phyloP scores from a whole-genome alignment of 1,284 basidiomycete genomes.

The Gomphus sp. region DNA sequence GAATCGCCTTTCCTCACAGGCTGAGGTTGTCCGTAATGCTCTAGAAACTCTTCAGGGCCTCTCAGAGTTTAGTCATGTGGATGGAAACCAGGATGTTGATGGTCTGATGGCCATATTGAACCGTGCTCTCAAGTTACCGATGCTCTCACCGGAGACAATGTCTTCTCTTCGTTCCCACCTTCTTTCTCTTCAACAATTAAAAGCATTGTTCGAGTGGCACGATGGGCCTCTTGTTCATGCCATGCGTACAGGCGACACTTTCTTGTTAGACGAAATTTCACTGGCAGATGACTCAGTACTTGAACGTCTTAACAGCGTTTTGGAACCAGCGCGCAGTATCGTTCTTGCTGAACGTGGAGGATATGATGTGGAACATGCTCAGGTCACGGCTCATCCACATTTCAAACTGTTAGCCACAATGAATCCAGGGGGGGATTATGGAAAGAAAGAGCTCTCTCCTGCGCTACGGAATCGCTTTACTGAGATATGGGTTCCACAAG shows the following conservation, averaged over 20 bases:
- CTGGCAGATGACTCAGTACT: conserved; percentile 98
- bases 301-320: conserved; percentile 93
- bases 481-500: conserved; percentile 95
- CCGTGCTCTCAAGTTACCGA: conserved; percentile 1
- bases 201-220: conserved; percentile 93
- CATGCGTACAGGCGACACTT: conserved; percentile 81
- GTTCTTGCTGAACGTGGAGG: conserved; percentile 93
- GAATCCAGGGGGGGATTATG: conserved; percentile 99
- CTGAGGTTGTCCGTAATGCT: conserved; percentile 9
- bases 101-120: not conserved
- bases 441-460: conserved; percentile 97
- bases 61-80: not conserved
- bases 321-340: conserved; percentile 85
- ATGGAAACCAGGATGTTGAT: not conserved
- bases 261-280: conserved; percentile 96
- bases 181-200: conserved; percentile 25
- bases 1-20: conserved; percentile 49
- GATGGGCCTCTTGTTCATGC: conserved; percentile 93
- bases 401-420: conserved; percentile 97
- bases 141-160: conserved; percentile 17
- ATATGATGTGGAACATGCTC: conserved; percentile 57
- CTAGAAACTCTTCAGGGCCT: not conserved
- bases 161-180: not conserved
- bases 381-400: conserved; percentile 50
- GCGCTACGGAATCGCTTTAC: conserved; percentile 97